These are phyloP conservation scores for Aspergillus sp. DNA, from an alignment of 2,329 filamentous ascomycete species.

Conservation along the genomic window DNA sequence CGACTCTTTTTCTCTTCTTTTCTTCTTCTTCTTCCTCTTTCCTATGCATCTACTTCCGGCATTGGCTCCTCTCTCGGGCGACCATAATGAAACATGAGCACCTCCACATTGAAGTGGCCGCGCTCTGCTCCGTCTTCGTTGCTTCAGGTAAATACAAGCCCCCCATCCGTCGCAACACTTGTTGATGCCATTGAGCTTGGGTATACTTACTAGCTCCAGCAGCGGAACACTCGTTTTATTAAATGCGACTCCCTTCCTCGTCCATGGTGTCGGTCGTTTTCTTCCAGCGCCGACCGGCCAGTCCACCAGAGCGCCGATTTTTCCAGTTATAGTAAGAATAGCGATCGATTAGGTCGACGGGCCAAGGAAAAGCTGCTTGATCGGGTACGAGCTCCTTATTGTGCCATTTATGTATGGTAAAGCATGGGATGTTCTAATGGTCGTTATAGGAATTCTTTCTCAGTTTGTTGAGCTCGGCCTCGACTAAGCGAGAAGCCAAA, in stretches of 20 bases:
- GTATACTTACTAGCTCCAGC: conserved; percentile 9
- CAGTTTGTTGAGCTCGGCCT: conserved; percentile 77
- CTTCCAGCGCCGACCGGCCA: conserved; percentile 12
- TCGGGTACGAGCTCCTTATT: conserved; percentile 23
- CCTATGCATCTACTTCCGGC: conserved; percentile 11
- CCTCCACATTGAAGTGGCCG: conserved; percentile 25
- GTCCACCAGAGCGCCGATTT: conserved; percentile 25
- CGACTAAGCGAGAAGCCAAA: conserved; percentile 87
- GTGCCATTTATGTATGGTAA: neutral
- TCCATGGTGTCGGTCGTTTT: conserved; percentile 8
- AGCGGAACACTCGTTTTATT: conserved; percentile 16
- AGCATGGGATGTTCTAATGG: neutral
- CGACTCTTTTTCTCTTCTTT: conserved; percentile 1
- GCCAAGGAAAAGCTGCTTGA: conserved; percentile 41
- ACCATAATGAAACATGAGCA: conserved; percentile 28
- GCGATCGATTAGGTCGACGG: conserved; percentile 30
- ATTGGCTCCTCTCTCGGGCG: conserved; percentile 4
- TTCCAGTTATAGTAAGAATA: conserved; percentile 20
- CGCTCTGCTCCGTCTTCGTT: conserved; percentile 23
- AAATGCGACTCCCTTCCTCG: conserved; percentile 5
- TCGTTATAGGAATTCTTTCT: conserved; percentile 67
- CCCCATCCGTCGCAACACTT: neutral
- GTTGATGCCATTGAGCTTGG: neutral
- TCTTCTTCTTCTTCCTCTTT: conserved; percentile 1
- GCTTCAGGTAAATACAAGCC: conserved; percentile 18